phyloP scores from a whole-genome alignment of 768 basidiomycete species.

The Leccinum longicurvipes region DNA sequence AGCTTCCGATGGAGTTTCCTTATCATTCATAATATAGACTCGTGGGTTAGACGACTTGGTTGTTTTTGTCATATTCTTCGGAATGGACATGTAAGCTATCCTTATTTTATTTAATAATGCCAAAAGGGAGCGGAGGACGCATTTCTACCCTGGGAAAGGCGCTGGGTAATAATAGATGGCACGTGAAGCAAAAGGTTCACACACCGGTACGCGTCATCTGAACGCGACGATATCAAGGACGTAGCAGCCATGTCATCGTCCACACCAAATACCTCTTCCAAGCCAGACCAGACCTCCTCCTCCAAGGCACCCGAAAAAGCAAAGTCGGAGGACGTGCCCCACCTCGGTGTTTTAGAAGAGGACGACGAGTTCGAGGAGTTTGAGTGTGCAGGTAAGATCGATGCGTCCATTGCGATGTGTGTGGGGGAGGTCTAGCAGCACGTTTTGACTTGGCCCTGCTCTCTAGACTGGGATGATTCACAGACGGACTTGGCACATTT shows the following conservation, averaged over 20 bases:
- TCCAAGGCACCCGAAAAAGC: conserved; percentile 35
- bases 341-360: conserved; percentile 90
- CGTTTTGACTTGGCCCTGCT: neutral
- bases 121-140: neutral
- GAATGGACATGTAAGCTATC: conserved; percentile 22
- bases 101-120: conserved; percentile 34
- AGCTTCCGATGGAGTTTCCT: conserved; percentile 22
- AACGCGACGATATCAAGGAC: neutral
- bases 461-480: conserved; percentile 81
- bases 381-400: conserved; percentile 65
- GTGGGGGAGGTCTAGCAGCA: neutral
- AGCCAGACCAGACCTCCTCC: conserved; percentile 28
- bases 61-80: conserved; percentile 5
- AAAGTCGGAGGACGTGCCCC: conserved; percentile 47
- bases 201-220: conserved; percentile 19
- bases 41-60: conserved; percentile 5
- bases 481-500: conserved; percentile 80
- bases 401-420: neutral
- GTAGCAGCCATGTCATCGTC: conserved; percentile 41
- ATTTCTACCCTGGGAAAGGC: neutral
- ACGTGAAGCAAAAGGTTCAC: conserved; percentile 10
- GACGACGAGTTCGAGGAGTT: conserved; percentile 99
- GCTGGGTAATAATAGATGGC: too few species aligned
- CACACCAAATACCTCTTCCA: conserved; percentile 48
- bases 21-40: conserved; percentile 15